A percentile compares a stretch with the other conserved stretches of the same genome.
These are phyloP conservation scores for Nicotiana attenuata DNA, from an alignment of 257 asterid genomes.

Conservation along the genomic window DNA sequence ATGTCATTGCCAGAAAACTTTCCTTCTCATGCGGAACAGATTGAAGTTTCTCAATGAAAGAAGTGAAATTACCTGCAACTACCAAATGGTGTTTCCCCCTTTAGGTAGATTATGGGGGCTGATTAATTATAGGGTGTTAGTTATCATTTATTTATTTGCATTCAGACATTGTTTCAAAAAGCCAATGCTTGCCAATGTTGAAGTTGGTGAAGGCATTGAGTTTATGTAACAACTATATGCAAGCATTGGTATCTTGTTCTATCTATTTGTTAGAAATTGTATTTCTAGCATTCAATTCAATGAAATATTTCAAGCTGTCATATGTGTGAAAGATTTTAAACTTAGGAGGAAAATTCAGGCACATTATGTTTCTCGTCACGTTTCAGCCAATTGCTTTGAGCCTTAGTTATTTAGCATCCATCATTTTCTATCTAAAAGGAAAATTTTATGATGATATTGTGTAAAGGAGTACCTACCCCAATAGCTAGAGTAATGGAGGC, in stretches of 20 bases:
- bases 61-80: neutral
- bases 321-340: too few species aligned
- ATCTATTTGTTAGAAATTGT: neutral
- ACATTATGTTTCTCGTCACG: too few species aligned
- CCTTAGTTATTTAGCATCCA: too few species aligned
- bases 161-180: neutral
- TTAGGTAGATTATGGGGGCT: neutral
- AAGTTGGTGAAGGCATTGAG: constrained; percentile 3
- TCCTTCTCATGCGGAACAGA: neutral
- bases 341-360: too few species aligned
- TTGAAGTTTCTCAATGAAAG: constrained; percentile 2
- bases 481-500: too few species aligned
- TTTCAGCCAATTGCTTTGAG: too few species aligned
- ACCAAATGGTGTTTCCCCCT: neutral
- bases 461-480: too few species aligned
- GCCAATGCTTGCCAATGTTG: neutral
- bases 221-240: neutral
- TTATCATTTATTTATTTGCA: neutral
- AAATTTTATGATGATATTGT: too few species aligned
- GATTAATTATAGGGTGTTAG: neutral
- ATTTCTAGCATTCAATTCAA: neutral
- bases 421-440: too few species aligned
- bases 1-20: constrained; percentile 2
- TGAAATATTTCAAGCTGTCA: neutral
- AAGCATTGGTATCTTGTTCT: neutral